A percentile compares a stretch with the other conserved stretches of the same genome.
These are phyloP conservation scores for Coniochaeta ligniaria DNA, from an alignment of 2,329 filamentous ascomycete genomes.

Conservation along the genomic window DNA sequence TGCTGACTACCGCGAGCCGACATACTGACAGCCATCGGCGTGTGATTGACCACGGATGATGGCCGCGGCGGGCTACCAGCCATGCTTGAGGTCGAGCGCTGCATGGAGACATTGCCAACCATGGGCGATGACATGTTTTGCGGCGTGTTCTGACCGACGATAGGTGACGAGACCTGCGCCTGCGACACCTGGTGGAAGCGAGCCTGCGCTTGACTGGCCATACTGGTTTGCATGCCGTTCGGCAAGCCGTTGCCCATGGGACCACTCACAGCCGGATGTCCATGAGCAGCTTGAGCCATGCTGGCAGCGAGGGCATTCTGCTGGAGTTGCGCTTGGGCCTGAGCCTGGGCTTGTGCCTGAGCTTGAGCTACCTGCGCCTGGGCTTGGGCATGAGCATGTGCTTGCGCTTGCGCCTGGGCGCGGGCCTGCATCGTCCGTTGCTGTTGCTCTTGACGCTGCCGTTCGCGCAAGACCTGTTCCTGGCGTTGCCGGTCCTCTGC, in stretches of 20 bases:
- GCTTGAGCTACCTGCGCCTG: slow-evolving; percentile 14
- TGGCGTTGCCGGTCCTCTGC: slow-evolving; percentile 26
- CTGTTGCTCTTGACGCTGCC: slow-evolving; percentile 17
- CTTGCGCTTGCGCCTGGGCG: slow-evolving; percentile 19
- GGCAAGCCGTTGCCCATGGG: slow-evolving; percentile 31
- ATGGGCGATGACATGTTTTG: slow-evolving; percentile 60
- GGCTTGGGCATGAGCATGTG: slow-evolving; percentile 13
- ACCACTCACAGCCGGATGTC: slow-evolving; percentile 33
- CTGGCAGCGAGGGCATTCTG: slow-evolving; percentile 23
- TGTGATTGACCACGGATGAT: slow-evolving; percentile 55
- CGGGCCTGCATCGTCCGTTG: slow-evolving; percentile 17
- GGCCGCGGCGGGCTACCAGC: slow-evolving; percentile 61
- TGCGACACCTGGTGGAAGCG: slow-evolving; percentile 53
- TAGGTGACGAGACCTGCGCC: slow-evolving; percentile 60
- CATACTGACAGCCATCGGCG: slow-evolving; percentile 56
- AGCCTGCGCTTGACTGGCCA: slow-evolving; percentile 33
- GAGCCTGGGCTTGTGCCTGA: slow-evolving; percentile 12
- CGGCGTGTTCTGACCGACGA: slow-evolving; percentile 55
- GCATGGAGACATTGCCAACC: slow-evolving; percentile 56
- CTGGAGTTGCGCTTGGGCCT: slow-evolving; percentile 9
- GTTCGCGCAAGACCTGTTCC: slow-evolving; percentile 22
- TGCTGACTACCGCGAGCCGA: slow-evolving; percentile 59
- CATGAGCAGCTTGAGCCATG: slow-evolving; percentile 32
- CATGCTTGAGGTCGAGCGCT: slow-evolving; percentile 59
- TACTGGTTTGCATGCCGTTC: slow-evolving; percentile 27